Evolutionary conservation across 1,284 basidiomycete species (phyloP).

Genomic region (Cryptococcus sp.): DNA sequence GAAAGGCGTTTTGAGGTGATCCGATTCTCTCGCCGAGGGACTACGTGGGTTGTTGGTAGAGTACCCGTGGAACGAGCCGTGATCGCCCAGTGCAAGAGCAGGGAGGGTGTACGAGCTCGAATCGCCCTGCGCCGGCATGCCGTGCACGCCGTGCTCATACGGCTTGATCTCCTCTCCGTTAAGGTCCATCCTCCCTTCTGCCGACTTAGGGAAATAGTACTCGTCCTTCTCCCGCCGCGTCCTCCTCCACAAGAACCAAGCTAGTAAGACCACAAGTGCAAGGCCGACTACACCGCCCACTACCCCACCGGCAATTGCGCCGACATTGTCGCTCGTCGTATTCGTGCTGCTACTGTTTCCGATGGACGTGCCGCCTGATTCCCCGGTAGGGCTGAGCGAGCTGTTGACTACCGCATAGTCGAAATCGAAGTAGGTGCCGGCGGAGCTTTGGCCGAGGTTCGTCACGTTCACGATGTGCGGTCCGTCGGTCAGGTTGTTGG

Average conservation of each 20-base stretch:
- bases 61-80: no score
- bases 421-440: slow-evolving; percentile 16
- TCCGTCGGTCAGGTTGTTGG: slow-evolving; percentile 16
- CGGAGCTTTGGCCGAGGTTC: slow-evolving; percentile 16
- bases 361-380: neutral
- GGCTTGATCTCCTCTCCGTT: neutral
- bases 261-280: neutral
- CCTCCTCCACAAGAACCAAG: neutral
- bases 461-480: slow-evolving; percentile 20
- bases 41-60: no score
- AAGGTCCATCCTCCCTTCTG: neutral
- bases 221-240: neutral
- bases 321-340: slow-evolving; percentile 1
- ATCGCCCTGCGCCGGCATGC: neutral
- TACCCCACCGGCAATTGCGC: slow-evolving; percentile 25
- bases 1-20: no score
- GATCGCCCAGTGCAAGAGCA: no score
- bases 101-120: neutral
- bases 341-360: neutral
- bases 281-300: slow-evolving; percentile 18
- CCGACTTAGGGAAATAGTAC: neutral
- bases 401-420: slow-evolving; percentile 25
- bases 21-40: no score
- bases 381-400: slow-evolving; percentile 5
- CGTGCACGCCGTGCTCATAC: neutral